phyloP scores from a whole-genome alignment of 2,329 filamentous ascomycete genomes.

The Didymella pomorum region DNA sequence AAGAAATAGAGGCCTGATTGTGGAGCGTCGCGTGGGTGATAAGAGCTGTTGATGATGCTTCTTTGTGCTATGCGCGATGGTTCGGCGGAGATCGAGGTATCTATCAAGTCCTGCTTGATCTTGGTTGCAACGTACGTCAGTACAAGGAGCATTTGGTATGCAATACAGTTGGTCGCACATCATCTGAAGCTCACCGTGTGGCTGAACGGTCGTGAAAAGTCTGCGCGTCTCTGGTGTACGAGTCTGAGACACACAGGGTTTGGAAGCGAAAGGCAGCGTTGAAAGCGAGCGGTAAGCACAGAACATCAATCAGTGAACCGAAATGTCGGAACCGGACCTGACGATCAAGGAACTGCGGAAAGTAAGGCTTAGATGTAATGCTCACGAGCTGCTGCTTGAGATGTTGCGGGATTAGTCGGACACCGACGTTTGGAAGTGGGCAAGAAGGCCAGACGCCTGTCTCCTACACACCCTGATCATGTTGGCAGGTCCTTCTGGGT shows the following conservation, averaged over 20 bases:
- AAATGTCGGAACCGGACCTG: constrained; percentile 8
- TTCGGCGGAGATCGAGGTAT: constrained; percentile 15
- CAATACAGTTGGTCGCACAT: constrained; percentile 16
- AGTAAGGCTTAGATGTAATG: constrained; percentile 5
- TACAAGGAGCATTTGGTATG: constrained; percentile 22
- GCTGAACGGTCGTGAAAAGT: constrained; percentile 27
- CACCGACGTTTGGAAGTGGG: constrained; percentile 13
- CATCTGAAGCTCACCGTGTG: constrained; percentile 33
- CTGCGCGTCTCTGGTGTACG: constrained; percentile 18
- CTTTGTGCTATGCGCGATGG: background rate
- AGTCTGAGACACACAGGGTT: constrained; percentile 39
- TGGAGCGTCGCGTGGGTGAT: background rate
- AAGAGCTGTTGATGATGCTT: background rate
- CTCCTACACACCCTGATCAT: background rate
- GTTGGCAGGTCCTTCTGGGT: no score
- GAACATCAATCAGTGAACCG: background rate
- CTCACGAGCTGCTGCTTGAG: background rate
- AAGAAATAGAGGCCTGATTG: background rate
- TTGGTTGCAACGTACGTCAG: constrained; percentile 28
- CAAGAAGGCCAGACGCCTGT: background rate
- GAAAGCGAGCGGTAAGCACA: constrained; percentile 8
- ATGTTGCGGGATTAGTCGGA: constrained; percentile 10
- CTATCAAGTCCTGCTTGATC: constrained; percentile 21
- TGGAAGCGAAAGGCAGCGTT: constrained; percentile 28
- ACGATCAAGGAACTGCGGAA: background rate